Evolutionary conservation across 495 filamentous ascomycete genomes (phyloP), one percentile per base, ranked within the genome.

Genomic region (Penicillium cosmopolitanum): DNA sequence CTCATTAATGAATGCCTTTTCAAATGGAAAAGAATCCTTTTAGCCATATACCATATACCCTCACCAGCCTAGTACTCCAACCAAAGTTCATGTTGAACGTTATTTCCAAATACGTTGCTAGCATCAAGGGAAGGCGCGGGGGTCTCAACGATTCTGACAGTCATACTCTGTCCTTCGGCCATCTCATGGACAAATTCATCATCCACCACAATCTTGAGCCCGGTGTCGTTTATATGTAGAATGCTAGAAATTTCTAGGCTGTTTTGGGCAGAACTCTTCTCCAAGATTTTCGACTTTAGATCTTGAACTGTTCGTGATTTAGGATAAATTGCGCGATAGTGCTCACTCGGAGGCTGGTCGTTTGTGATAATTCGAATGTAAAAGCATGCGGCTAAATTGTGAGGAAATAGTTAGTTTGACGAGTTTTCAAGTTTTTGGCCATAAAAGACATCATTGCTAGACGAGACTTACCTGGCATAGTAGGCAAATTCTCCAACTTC

Each of bases 261-360:
- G 7, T 38, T 13, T 7, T 34, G 10, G 2, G 34, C 15, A 2
- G 9, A n/a, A 5, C 11, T 42, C 18, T 58, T 58, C 2, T 52
- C 48, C 4, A 18, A 42, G 13, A 58, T 51, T 15, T 34, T 33
- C n/a, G 7, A 23, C 5, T 21, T 23, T 0, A 58, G n/a, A 5
- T 58, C 56, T 18, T 46, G 23, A 5, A 34, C 36, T 43, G 56
- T 58, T 25, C 56, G 56, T 23, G 18, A 36, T 11, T n/a, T 25
- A 0, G 38, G 50, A 28, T 58, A 58, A 5, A 58, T 52, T 10
- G 56, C 56, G 18, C 56, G 56, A 16, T 58, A 58, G 16, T 58
- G 36, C 31, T 51, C 35, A 3, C 44, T 36, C 1, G 15, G n/a
- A 2, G 33, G n/a, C 4, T 33, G 7, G 10, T 46, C 38, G 8